phyloP scores from a whole-genome alignment of 176 grass and related monocot genomes.

The Carex myosuroides region DNA sequence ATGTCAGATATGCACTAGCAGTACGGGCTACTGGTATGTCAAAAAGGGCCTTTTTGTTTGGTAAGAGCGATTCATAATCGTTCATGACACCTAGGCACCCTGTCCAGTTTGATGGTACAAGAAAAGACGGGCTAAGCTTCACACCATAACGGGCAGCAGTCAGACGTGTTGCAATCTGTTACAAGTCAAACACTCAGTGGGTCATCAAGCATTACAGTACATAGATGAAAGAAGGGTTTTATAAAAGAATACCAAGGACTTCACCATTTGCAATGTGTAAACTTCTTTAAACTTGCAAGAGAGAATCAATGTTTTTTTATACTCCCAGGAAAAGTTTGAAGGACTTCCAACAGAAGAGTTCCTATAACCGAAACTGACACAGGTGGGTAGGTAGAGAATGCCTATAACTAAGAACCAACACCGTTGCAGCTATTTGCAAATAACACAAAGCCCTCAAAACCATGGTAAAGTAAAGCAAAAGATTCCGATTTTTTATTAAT shows the following conservation, averaged over 20 bases:
- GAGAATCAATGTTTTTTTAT: not conserved
- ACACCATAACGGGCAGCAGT: constrained; percentile 73
- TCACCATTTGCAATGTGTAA: not conserved
- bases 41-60: constrained; percentile 85
- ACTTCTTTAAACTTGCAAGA: not conserved
- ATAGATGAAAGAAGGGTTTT: not conserved
- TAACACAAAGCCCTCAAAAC: not conserved
- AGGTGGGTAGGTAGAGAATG: not conserved
- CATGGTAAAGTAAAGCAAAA: not conserved
- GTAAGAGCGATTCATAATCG: constrained; percentile 87
- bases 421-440: not conserved
- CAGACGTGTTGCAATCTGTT: constrained; percentile 81
- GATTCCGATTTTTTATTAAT: not conserved
- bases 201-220: not conserved
- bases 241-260: not conserved
- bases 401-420: not conserved
- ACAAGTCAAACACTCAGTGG: not conserved
- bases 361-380: not conserved
- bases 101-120: constrained; percentile 96
- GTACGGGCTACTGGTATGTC: constrained; percentile 82
- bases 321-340: no score
- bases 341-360: not conserved
- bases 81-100: constrained; percentile 94
- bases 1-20: constrained; percentile 83
- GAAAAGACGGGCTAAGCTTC: constrained; percentile 86